Evolutionary conservation across 1,284 basidiomycete genomes (phyloP).

Genomic region (Moesziomyces globuligerus): DNA sequence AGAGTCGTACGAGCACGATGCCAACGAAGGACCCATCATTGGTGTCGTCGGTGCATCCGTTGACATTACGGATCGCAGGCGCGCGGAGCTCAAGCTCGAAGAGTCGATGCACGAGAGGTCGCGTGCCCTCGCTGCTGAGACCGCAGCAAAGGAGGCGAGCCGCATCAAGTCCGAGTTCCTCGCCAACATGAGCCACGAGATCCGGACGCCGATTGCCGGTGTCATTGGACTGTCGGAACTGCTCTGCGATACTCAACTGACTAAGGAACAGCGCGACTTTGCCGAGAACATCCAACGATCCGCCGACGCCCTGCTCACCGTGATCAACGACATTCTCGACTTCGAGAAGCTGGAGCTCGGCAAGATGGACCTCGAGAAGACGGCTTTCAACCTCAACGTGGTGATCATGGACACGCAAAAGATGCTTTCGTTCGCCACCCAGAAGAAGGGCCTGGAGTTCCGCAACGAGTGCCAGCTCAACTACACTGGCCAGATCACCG

Average conservation of each 20-base stretch:
- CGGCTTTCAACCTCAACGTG: slow-evolving; percentile 68
- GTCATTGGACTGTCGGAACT: slow-evolving; percentile 68
- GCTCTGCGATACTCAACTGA: slow-evolving; percentile 63
- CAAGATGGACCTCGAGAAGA: slow-evolving; percentile 68
- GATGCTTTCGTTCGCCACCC: slow-evolving; percentile 66
- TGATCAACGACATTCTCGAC: slow-evolving; percentile 70
- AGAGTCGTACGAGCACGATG: slow-evolving; percentile 43
- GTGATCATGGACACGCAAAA: slow-evolving; percentile 65
- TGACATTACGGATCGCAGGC: slow-evolving; percentile 67
- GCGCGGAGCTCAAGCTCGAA: slow-evolving; percentile 62
- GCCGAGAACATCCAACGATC: slow-evolving; percentile 69
- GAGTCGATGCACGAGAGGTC: slow-evolving; percentile 64
- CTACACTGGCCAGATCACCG: slow-evolving; percentile 57
- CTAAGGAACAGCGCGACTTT: slow-evolving; percentile 68
- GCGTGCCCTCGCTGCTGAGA: slow-evolving; percentile 65
- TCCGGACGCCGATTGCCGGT: slow-evolving; percentile 69
- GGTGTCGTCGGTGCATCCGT: slow-evolving; percentile 68
- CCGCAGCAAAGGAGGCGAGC: slow-evolving; percentile 70
- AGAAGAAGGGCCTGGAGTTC: slow-evolving; percentile 66
- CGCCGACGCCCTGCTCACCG: slow-evolving; percentile 69
- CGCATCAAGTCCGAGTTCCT: slow-evolving; percentile 69
- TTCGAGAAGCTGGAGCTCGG: slow-evolving; percentile 69
- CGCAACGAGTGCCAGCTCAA: slow-evolving; percentile 56
- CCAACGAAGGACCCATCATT: slow-evolving; percentile 49
- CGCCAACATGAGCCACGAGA: slow-evolving; percentile 69